phyloP scores from a whole-genome alignment of 2,329 filamentous ascomycete species.

The Curvularia sp. region DNA sequence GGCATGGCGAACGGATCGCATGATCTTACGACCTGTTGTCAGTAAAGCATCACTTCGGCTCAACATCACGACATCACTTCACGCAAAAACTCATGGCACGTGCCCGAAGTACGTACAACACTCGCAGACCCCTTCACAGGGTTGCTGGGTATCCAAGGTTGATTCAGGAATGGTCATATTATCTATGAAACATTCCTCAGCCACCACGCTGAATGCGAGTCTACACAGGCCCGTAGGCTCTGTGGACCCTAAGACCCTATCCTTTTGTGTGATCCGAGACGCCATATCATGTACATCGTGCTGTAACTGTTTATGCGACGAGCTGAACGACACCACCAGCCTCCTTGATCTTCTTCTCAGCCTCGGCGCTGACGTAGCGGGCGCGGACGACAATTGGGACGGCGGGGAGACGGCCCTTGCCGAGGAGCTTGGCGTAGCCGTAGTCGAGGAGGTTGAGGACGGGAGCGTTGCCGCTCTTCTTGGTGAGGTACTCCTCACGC shows the following conservation, averaged over 20 bases:
- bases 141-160: constrained; percentile 42
- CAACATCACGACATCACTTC: constrained; percentile 10
- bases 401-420: constrained; percentile 94
- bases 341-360: constrained; percentile 98
- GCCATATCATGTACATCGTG: constrained; percentile 36
- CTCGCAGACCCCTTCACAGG: not conserved
- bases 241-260: constrained; percentile 42
- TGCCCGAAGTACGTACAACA: not conserved
- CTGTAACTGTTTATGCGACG: constrained; percentile 71
- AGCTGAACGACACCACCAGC: constrained; percentile 95
- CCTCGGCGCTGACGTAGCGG: constrained; percentile 92
- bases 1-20: not conserved
- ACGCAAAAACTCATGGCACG: constrained; percentile 1
- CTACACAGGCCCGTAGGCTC: constrained; percentile 31
- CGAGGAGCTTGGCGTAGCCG: constrained; percentile 98
- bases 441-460: constrained; percentile 97
- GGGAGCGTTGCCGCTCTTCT: constrained; percentile 90
- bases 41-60: not conserved
- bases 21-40: not conserved
- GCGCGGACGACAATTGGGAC: constrained; percentile 94
- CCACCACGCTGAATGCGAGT: constrained; percentile 56
- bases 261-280: constrained; percentile 34
- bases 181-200: constrained; percentile 58
- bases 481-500: constrained; percentile 87
- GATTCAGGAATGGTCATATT: constrained; percentile 60